These are phyloP conservation scores for Endotrypanum monterogeii DNA, from an alignment of 208 protist species.

Conservation along the genomic window DNA sequence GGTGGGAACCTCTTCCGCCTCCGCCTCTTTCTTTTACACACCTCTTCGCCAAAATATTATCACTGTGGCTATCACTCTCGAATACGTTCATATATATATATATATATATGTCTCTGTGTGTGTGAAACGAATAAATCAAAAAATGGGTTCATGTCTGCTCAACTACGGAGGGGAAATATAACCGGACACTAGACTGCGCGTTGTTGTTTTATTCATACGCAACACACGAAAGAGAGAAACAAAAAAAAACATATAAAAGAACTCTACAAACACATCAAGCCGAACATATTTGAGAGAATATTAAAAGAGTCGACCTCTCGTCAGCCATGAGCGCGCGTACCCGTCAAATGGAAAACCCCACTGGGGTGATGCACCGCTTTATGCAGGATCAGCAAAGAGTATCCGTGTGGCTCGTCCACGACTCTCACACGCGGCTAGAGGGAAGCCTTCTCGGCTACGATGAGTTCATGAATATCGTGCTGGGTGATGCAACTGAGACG, in stretches of 20 bases:
- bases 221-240: background rate
- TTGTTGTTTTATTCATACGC: too few species aligned
- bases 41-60: background rate
- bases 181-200: background rate
- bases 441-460: slow-evolving; percentile 90
- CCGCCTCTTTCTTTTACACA: background rate
- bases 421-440: slow-evolving; percentile 79
- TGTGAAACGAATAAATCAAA: background rate
- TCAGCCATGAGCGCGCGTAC: slow-evolving; percentile 42
- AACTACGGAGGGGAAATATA: too few species aligned
- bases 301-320: background rate
- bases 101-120: too few species aligned
- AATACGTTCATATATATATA: too few species aligned
- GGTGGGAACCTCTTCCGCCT: too few species aligned
- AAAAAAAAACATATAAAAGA: too few species aligned
- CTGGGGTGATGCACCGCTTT: slow-evolving; percentile 69
- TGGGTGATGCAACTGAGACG: slow-evolving; percentile 88
- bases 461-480: slow-evolving; percentile 94
- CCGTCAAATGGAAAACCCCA: slow-evolving; percentile 86
- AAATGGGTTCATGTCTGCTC: background rate
- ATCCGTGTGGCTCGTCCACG: slow-evolving; percentile 87
- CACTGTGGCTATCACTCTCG: background rate
- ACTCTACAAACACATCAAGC: too few species aligned
- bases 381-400: slow-evolving; percentile 80
- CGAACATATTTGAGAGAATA: too few species aligned